These are phyloP conservation scores for Thielaviopsis ethacetica DNA, from an alignment of 2,329 filamentous ascomycete species.

Conservation along the genomic window DNA sequence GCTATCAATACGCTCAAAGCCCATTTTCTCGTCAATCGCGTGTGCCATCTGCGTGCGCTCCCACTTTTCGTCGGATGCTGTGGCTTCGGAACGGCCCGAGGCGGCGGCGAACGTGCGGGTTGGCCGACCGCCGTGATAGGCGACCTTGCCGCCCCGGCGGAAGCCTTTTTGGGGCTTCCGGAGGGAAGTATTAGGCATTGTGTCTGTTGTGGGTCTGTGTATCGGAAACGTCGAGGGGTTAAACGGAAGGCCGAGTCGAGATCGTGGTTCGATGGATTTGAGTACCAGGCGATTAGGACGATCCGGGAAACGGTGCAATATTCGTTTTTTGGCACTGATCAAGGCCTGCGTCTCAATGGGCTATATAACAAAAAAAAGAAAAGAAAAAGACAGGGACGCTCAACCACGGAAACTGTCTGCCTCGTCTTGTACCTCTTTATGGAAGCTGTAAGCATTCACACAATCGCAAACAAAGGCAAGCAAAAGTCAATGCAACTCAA, in stretches of 20 bases:
- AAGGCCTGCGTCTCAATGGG: not conserved
- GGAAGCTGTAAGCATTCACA: not conserved
- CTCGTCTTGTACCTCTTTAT: not conserved
- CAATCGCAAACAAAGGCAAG: not conserved
- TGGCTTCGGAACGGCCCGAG: constrained; percentile 57
- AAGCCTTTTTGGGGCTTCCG: constrained; percentile 47
- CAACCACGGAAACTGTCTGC: too few relatives aligned
- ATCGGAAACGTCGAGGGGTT: not conserved
- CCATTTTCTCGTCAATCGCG: constrained; percentile 86
- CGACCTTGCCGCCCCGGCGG: constrained; percentile 52
- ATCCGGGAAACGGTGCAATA: not conserved
- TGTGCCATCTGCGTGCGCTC: constrained; percentile 72
- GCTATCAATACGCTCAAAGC: constrained; percentile 80
- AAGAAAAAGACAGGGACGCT: not conserved
- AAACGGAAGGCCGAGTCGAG: not conserved
- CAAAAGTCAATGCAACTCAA: not conserved
- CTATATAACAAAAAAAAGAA: not conserved
- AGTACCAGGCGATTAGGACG: not conserved
- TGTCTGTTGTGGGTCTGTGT: constrained; percentile 10
- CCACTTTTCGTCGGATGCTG: constrained; percentile 81
- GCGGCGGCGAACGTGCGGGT: constrained; percentile 68
- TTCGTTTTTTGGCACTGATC: not conserved
- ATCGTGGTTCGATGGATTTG: not conserved
- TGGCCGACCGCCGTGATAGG: constrained; percentile 51
- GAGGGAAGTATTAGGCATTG: constrained; percentile 44